Evolutionary conservation across 352 stramenopile genomes (phyloP).

Genomic region (Phytopythium kandeliae): DNA sequence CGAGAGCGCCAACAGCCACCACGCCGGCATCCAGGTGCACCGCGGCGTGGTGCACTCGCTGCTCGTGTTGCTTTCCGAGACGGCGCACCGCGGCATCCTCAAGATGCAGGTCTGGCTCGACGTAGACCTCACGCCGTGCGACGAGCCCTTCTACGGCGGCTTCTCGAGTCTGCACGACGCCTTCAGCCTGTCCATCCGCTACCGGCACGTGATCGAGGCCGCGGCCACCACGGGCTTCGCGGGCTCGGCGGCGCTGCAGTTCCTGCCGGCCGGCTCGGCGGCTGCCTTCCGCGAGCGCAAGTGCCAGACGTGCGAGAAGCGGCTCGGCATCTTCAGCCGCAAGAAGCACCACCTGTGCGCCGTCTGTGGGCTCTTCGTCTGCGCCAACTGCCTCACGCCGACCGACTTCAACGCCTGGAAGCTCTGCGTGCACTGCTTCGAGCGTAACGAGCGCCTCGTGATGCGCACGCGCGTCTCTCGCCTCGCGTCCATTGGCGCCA

Average conservation of each 20-base stretch:
- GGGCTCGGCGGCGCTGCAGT: constrained; percentile 14
- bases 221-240: constrained; percentile 24
- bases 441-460: constrained; percentile 55
- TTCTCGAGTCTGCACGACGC: constrained; percentile 65
- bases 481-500: constrained; percentile 34
- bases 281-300: constrained; percentile 37
- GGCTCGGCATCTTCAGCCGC: constrained; percentile 47
- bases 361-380: constrained; percentile 59
- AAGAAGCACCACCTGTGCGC: constrained; percentile 62
- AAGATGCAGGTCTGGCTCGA: constrained; percentile 75
- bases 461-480: constrained; percentile 48
- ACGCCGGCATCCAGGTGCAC: constrained; percentile 37
- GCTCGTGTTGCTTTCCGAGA: constrained; percentile 55
- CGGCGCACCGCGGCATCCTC: constrained; percentile 40
- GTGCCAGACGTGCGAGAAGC: constrained; percentile 60
- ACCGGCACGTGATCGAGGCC: constrained; percentile 53
- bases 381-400: constrained; percentile 44
- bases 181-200: constrained; percentile 57
- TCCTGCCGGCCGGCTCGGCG: constrained; percentile 12
- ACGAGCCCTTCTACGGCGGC: constrained; percentile 42
- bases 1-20: constrained; percentile 32
- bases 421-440: constrained; percentile 54
- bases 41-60: constrained; percentile 57
- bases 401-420: constrained; percentile 66
- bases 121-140: constrained; percentile 46